A percentile compares a stretch with the other conserved stretches of the same genome.
phyloP scores from a whole-genome alignment of 2,329 filamentous ascomycete species.

The Fusarium beomiforme region DNA sequence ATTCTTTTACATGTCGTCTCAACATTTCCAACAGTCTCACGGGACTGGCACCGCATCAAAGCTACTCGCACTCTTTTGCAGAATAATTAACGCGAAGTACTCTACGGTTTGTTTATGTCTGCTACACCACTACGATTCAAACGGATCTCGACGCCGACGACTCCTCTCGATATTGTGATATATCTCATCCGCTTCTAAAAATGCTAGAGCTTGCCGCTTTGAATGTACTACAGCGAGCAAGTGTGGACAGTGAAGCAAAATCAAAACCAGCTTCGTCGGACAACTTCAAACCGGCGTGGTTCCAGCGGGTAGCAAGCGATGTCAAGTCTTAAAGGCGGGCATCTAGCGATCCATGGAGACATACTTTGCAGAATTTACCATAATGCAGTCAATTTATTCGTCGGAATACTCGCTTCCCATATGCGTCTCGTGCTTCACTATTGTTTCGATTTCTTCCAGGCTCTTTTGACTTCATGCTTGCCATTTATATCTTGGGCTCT shows the following conservation, averaged over 20 bases:
- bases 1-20: not conserved
- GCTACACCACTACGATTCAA: not conserved
- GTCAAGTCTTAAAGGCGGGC: slow-evolving; percentile 38
- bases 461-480: not conserved
- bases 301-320: slow-evolving; percentile 47
- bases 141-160: not conserved
- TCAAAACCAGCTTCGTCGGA: slow-evolving; percentile 50
- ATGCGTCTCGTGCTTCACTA: not conserved
- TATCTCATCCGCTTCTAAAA: slow-evolving; percentile 61
- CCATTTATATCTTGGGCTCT: slow-evolving; percentile 47
- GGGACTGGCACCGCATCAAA: not conserved
- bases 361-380: slow-evolving; percentile 25
- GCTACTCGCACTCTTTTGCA: slow-evolving; percentile 8
- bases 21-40: slow-evolving; percentile 3
- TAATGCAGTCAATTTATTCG: slow-evolving; percentile 2
- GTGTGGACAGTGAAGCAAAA: slow-evolving; percentile 78
- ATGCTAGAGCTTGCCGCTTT: slow-evolving; percentile 74
- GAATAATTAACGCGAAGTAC: slow-evolving; percentile 24
- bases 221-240: slow-evolving; percentile 65
- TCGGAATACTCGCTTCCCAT: not conserved
- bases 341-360: slow-evolving; percentile 52
- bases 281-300: slow-evolving; percentile 38
- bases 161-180: not conserved
- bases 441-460: not conserved
- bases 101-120: slow-evolving; percentile 33